A percentile compares a stretch with the other conserved stretches of the same genome.
phyloP scores from a whole-genome alignment of 129 eudicot genomes.

The Flaveria bidentis region DNA sequence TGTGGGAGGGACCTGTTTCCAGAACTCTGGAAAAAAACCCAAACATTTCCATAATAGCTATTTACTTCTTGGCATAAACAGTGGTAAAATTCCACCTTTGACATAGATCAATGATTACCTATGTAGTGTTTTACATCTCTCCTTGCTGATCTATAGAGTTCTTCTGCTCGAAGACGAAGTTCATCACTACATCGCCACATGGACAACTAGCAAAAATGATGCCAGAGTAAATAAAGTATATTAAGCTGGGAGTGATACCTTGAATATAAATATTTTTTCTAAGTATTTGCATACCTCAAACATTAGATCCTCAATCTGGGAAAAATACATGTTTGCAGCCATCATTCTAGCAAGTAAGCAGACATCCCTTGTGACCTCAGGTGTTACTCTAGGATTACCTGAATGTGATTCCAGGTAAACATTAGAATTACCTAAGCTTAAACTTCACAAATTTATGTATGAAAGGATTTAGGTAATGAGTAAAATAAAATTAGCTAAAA shows the following conservation, averaged over 20 bases:
- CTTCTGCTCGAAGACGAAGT: slow-evolving; percentile 79
- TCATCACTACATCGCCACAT: slow-evolving; percentile 98
- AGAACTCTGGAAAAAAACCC: slow-evolving; percentile 59
- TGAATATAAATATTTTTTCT: neutral
- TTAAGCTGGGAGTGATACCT: neutral
- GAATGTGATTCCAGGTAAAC: slow-evolving; percentile 21
- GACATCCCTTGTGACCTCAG: slow-evolving; percentile 95
- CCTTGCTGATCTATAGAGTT: slow-evolving; percentile 64
- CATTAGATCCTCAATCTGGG: slow-evolving; percentile 96
- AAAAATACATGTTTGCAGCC: slow-evolving; percentile 93
- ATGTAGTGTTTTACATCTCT: slow-evolving; percentile 94
- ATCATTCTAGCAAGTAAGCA: slow-evolving; percentile 97
- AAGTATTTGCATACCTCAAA: slow-evolving; percentile 67
- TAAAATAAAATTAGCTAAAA: neutral
- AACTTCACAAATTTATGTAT: neutral
- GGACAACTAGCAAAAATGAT: slow-evolving; percentile 58
- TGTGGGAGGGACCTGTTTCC: slow-evolving; percentile 82
- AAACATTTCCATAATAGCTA: slow-evolving; percentile 6
- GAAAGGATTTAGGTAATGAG: neutral
- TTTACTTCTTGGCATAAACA: slow-evolving; percentile 6
- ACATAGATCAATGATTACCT: slow-evolving; percentile 45
- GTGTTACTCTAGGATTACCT: slow-evolving; percentile 98
- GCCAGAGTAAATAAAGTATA: slow-evolving; percentile 24
- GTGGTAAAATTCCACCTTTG: neutral
- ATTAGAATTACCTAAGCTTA: neutral